phyloP scores from a whole-genome alignment of 306 rosid genomes.

The Sphenostylis stenocarpa region DNA sequence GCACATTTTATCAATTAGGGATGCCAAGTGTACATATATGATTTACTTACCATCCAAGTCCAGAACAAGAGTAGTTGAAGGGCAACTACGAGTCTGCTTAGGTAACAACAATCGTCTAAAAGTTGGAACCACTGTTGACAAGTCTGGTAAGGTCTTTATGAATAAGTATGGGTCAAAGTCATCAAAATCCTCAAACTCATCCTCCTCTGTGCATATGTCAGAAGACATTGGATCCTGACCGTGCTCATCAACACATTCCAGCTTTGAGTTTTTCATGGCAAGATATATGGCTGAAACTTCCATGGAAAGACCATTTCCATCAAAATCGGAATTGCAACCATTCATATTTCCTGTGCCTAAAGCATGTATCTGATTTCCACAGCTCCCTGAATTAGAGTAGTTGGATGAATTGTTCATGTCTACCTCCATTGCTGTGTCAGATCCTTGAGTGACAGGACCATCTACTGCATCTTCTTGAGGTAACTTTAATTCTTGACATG shows the following conservation, averaged over 20 bases:
- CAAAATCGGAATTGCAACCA: constrained; percentile 61
- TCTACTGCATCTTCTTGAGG: constrained; percentile 40
- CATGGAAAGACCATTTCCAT: constrained; percentile 58
- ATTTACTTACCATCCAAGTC: constrained; percentile 90
- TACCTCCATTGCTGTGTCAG: constrained; percentile 46
- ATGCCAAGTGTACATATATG: constrained; percentile 3
- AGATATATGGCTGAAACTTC: constrained; percentile 84
- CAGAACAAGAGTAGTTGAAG: constrained; percentile 88
- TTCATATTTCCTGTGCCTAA: constrained; percentile 39
- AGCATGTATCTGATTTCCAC: constrained; percentile 31
- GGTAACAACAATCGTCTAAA: constrained; percentile 87
- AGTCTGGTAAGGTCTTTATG: constrained; percentile 90
- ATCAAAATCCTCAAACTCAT: constrained; percentile 75
- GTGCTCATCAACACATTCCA: constrained; percentile 90
- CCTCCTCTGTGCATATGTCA: constrained; percentile 72
- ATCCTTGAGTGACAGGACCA: constrained; percentile 45
- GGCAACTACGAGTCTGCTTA: constrained; percentile 97
- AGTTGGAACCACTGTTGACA: constrained; percentile 88
- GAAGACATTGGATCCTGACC: constrained; percentile 85
- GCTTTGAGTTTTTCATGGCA: constrained; percentile 83
- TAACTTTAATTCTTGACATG: constrained; percentile 41
- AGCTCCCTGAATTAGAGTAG: neutral
- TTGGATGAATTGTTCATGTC: constrained; percentile 34
- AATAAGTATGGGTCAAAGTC: constrained; percentile 94
- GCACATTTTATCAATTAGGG: neutral